Percentiles rank a stretch among this genome's conserved stretches.
Evolutionary conservation across 345 rosid species (phyloP).

Genomic region (Cochlearia excelsa): DNA sequence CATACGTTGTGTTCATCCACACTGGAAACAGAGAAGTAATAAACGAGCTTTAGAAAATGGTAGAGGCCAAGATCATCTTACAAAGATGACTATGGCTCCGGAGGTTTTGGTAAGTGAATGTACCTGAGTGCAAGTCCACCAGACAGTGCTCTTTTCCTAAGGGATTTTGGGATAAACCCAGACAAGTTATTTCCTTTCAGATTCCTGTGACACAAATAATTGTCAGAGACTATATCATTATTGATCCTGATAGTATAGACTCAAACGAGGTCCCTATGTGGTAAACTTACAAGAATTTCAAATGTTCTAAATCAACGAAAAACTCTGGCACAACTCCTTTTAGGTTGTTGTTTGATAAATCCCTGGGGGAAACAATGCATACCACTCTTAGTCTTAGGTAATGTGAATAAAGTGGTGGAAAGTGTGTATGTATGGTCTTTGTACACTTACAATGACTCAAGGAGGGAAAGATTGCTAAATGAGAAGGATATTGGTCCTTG

Average conservation of each 20-base stretch:
- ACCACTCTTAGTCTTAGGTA: conserved; percentile 1
- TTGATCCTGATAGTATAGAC: not conserved
- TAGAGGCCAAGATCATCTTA: not conserved
- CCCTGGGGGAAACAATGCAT: conserved; percentile 38
- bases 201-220: conserved; percentile 35
- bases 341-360: conserved; percentile 54
- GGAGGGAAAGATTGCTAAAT: conserved; percentile 36
- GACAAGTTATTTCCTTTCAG: conserved; percentile 49
- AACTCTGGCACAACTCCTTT: conserved; percentile 47
- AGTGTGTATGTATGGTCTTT: conserved; percentile 5
- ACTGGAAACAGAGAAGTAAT: conserved; percentile 34
- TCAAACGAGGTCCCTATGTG: conserved; percentile 1
- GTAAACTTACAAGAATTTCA: conserved; percentile 42
- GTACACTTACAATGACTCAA: conserved; percentile 44
- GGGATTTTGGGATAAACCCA: conserved; percentile 47
- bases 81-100: conserved; percentile 1
- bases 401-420: not conserved
- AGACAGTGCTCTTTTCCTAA: conserved; percentile 38
- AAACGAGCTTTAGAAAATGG: conserved; percentile 7
- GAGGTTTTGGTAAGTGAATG: conserved; percentile 7
- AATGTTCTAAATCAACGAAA: conserved; percentile 36
- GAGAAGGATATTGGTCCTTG: conserved; percentile 40
- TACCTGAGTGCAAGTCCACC: conserved; percentile 47
- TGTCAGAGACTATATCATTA: conserved; percentile 15
- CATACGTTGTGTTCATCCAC: conserved; percentile 46